Base-by-base conservation (phyloP, 371 early-diverging fungal genomes). In the Gilbertella persicaria region DNA sequence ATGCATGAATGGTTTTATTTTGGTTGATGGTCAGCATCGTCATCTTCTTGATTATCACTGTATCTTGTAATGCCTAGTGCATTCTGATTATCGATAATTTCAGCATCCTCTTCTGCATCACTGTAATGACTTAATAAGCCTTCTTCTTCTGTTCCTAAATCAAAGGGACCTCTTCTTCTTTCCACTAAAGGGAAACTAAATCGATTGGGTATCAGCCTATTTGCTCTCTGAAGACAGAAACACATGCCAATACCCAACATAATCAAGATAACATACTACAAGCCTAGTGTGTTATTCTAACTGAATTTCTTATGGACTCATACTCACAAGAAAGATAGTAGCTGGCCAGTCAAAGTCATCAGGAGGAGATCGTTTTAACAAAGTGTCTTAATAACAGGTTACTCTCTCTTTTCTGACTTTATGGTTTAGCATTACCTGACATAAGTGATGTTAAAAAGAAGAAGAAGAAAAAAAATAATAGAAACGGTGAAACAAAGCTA, bases 201-300 rank as follows among this genome's bases (percentile, higher is more conserved):
- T 23, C 69, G 51, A 46, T 71, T 69, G 6, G 75, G 75, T 44
- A 75, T 55, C 20, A 75, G 46, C 19, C 71, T 57, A 38, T 75
- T 75, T 2, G 75, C 75, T 41, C 67, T 44, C 13, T 44, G 42
- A n/a, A 75, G 38, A 33, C 71, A 71, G 33, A 71, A 75, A 50
- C 75, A 75, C 65, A 75, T 66, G 36, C 75, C 75, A 17, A 62
- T 39, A 8, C 59, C 72, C 9, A 71, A 26, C 36, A 63, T n/a
- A n/a, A 64, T 30, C 12, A 74, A 55, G 9, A 66, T 33, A 3
- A 59, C 39, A 60, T 71, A 66, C 71, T 74, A 45, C 4, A 16
- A 23, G 29, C 12, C 13, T 17, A 20, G 19, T 12, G 9, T 23
- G 6, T 53, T 10, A 12, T 17, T 43, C 14, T 7, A 9, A 3